phyloP scores from a whole-genome alignment of 148 eudicot species.

The Spergularia bocconei region DNA sequence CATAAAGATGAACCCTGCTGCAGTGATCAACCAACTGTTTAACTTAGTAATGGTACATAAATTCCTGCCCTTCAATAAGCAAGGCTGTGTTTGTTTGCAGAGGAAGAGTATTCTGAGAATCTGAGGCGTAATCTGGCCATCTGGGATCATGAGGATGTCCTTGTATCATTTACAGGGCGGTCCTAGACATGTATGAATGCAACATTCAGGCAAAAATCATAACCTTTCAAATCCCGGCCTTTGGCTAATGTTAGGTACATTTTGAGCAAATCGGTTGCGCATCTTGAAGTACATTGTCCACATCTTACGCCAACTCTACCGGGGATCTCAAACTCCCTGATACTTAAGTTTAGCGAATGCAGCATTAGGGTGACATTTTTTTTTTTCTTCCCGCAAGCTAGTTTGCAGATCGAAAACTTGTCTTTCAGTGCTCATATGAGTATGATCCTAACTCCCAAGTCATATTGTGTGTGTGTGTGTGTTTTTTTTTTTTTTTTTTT shows the following conservation, averaged over 20 bases:
- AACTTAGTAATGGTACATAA: constrained; percentile 37
- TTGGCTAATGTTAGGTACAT: constrained; percentile 51
- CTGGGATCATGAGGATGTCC: too few species aligned
- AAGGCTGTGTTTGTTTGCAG: not conserved
- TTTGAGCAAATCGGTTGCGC: constrained; percentile 44
- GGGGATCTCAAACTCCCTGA: constrained; percentile 39
- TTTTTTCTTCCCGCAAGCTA: too few species aligned
- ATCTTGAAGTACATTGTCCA: constrained; percentile 39
- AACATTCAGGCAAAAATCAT: constrained; percentile 41
- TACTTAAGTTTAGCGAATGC: not conserved
- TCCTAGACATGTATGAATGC: constrained; percentile 32
- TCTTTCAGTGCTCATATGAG: too few species aligned
- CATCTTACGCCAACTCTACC: constrained; percentile 47
- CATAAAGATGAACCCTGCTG: too few species aligned
- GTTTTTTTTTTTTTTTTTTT: too few species aligned
- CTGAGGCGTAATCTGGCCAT: too few species aligned
- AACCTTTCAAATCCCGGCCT: constrained; percentile 50
- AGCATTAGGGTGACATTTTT: too few species aligned
- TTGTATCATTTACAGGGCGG: constrained; percentile 33
- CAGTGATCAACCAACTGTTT: not conserved
- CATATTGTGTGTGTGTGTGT: too few species aligned
- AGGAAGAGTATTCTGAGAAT: too few species aligned
- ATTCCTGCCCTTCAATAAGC: constrained; percentile 34
- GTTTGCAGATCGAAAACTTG: not conserved
- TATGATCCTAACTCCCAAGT: too few species aligned